Conservation (phyloP, 2,329 filamentous ascomycete genomes). For the Botrytis medusae region DNA sequence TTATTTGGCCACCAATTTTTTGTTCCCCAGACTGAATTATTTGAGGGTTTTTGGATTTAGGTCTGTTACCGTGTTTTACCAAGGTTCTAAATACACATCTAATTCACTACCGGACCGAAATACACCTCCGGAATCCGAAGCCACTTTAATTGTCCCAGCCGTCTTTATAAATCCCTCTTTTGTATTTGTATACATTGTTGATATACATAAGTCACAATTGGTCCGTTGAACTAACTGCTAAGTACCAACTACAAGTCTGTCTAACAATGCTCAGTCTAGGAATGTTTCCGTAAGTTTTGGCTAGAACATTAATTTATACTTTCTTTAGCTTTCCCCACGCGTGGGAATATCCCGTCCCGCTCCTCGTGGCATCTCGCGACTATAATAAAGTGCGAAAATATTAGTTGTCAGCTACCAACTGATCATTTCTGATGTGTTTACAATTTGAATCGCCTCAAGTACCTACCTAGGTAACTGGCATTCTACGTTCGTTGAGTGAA, state of each 20-base stretch:
- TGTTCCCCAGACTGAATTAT: not conserved
- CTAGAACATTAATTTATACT: not conserved
- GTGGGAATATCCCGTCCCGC: not conserved
- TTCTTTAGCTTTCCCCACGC: not conserved
- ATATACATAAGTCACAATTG: not conserved
- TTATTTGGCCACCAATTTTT: constrained; percentile 12
- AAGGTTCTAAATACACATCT: not conserved
- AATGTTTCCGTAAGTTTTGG: not conserved
- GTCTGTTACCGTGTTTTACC: not conserved
- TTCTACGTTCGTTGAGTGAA: not conserved
- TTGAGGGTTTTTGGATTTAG: not conserved
- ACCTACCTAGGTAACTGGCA: not conserved
- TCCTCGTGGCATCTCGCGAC: not conserved
- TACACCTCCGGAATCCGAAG: not conserved
- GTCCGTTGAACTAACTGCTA: not conserved
- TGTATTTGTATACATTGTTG: not conserved
- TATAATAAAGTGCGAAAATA: not conserved
- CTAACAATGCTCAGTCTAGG: not conserved
- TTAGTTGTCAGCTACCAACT: not conserved
- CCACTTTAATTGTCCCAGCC: not conserved
- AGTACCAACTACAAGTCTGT: not conserved
- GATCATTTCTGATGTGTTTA: not conserved
- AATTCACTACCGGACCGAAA: not conserved
- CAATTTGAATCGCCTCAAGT: not conserved
- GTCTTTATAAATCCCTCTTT: not conserved